These are phyloP conservation scores for Barnettozyma sucrosica DNA, from an alignment of 805 yeast genomes.

Conservation along the genomic window DNA sequence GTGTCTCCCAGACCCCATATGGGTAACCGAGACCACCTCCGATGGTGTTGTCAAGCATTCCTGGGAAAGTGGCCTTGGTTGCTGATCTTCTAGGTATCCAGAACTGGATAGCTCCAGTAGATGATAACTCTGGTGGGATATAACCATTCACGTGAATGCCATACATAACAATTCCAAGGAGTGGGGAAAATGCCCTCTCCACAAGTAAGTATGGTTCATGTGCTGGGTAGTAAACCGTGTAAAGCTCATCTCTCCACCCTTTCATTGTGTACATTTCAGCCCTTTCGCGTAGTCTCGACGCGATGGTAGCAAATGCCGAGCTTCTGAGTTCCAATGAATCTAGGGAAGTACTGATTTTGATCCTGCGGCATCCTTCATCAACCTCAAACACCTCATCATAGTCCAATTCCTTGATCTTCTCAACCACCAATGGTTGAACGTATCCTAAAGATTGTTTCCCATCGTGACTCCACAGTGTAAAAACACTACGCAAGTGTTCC, in stretches of 20 bases:
- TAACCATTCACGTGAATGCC: constrained; percentile 89
- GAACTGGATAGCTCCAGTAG: constrained; percentile 40
- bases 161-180: constrained; percentile 82
- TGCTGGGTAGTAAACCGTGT: constrained; percentile 57
- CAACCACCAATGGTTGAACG: constrained; percentile 12
- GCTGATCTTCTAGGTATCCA: constrained; percentile 86
- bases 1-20: constrained; percentile 66
- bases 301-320: constrained; percentile 37
- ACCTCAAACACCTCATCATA: constrained; percentile 18
- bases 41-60: constrained; percentile 85
- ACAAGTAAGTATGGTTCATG: constrained; percentile 55
- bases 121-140: constrained; percentile 38
- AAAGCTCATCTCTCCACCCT: constrained; percentile 87
- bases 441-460: constrained; percentile 12
- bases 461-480: constrained; percentile 16
- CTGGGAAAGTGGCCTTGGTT: constrained; percentile 83
- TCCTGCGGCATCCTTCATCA: constrained; percentile 18
- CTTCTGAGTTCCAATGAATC: constrained; percentile 39
- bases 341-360: constrained; percentile 27
- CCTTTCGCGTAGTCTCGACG: constrained; percentile 33
- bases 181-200: constrained; percentile 77
- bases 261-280: constrained; percentile 34
- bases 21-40: constrained; percentile 95
- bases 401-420: constrained; percentile 5
- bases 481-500: constrained; percentile 1